phyloP scores from a whole-genome alignment of 495 filamentous ascomycete species.

The Hyaloscypha variabilis region DNA sequence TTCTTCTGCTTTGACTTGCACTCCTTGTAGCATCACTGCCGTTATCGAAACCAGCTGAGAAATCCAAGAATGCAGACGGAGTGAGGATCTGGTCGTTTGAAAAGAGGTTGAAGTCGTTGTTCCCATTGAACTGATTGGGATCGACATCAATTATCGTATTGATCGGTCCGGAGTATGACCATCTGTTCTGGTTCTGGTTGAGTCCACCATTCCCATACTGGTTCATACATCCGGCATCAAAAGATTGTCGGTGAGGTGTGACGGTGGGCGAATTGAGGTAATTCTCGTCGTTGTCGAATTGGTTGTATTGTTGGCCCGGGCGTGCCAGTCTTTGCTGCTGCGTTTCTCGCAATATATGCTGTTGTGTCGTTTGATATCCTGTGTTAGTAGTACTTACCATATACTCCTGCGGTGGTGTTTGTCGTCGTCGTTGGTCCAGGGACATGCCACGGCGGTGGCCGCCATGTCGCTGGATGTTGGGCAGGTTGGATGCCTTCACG shows the following conservation, averaged over 20 bases:
- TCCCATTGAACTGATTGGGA: slow-evolving; percentile 37
- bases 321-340: slow-evolving; percentile 55
- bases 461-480: slow-evolving; percentile 54
- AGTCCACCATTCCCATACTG: slow-evolving; percentile 30
- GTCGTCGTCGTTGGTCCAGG: slow-evolving; percentile 68
- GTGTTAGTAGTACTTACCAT: slow-evolving; percentile 65
- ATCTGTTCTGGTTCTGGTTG: slow-evolving; percentile 14
- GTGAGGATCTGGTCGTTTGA: slow-evolving; percentile 23
- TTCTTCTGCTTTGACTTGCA: slow-evolving; percentile 35
- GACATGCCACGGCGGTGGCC: slow-evolving; percentile 79
- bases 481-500: slow-evolving; percentile 63
- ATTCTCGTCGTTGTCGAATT: slow-evolving; percentile 37
- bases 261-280: slow-evolving; percentile 51
- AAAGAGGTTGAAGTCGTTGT: slow-evolving; percentile 31
- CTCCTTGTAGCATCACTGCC: slow-evolving; percentile 10
- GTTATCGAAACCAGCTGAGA: slow-evolving; percentile 27
- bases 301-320: slow-evolving; percentile 50
- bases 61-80: slow-evolving; percentile 31
- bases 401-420: slow-evolving; percentile 53
- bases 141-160: slow-evolving; percentile 45
- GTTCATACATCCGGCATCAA: slow-evolving; percentile 45
- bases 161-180: slow-evolving; percentile 40
- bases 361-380: slow-evolving; percentile 76
- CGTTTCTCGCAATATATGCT: slow-evolving; percentile 56
- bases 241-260: slow-evolving; percentile 47